Evolutionary conservation across 176 grass and related monocot genomes (phyloP), one percentile per base, ranked within the genome.

Genomic region (Musa acuminata): DNA sequence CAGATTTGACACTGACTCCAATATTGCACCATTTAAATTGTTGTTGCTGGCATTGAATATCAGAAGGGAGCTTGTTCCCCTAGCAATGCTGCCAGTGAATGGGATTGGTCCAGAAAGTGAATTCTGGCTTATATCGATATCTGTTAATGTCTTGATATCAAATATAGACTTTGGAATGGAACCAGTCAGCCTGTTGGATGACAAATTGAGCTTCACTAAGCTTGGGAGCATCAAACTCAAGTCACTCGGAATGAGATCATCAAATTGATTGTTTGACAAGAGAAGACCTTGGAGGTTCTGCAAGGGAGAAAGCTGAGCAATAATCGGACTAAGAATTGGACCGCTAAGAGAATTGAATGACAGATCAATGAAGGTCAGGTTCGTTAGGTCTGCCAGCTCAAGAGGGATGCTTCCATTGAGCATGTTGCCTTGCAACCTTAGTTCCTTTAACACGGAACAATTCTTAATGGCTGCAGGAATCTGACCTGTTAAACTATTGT

Each of bases 1-100:
- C 25, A 89, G 87, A 72, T 99, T 94, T 6, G 95, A 99, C 78
- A 99, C 64, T 78, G 76, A 94, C 51, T 81, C 80, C 13, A 82
- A 82, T 55, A 99, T 71, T 53, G 60, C 76, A 62, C 95, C 86
- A 59, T 86, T 89, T 49, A 99, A 91, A 72, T 84, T 71, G 75
- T 99, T 99, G 54, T 84, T 85, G 79, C 90, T 99, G 67, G 82
- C 85, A 78, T 99, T 94, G 78, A 99, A 89, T 69, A 86, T 85
- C 0, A 94, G 71, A 64, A 99, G 84, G 66, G 88, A 89, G 71
- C 80, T 94, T 20, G 73, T 62, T 63, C 21, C 80, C 77, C 53
- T 75, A 14, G 82, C 81, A 9, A 69, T 75, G 55, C 75, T 75
- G 55, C 60, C 78, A 79, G 73, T 72, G 58, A 99, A 91, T 19